Evolutionary conservation across 805 yeast species (phyloP), one percentile per base, ranked within the genome.

Genomic region (Kregervanrija delftensis): DNA sequence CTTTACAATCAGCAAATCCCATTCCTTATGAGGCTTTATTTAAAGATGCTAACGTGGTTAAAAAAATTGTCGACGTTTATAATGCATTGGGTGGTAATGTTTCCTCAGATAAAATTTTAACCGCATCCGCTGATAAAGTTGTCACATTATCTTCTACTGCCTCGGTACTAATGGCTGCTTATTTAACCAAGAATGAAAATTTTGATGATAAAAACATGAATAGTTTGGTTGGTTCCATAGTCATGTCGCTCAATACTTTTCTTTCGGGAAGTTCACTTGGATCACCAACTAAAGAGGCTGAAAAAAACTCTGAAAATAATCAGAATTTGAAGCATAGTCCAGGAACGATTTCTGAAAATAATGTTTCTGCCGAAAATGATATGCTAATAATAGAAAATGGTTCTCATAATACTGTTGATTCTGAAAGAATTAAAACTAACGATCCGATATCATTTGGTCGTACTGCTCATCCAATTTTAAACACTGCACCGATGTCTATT

Each of bases 71-170:
- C 28, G 45, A 44, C 16, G 35, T 51, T 61, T 30, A 73, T 64
- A 53, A 57, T 60, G 36, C 69, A 61, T 55, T 67, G 63, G 56
- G 62, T 62, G 49, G 64, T 63, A 30, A 65, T 59, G 17, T 51
- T 1, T 22, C 48, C 3, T 30, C 37, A 11, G 53, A 45, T n/a
- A 47, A 42, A 10, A 33, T 45, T 11, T 32, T 47, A 17, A 11
- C 40, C 30, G 35, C 53, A n/a, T 37, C 45, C 2, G 16, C 46
- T 12, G 49, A 55, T 37, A 60, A 57, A 40, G 50, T 58, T 3
- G 49, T 62, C 44, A 43, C 52, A 28, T 47, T 48, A 15, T 47
- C 61, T 9, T 60, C 59, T 5, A 59, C 62, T 31, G 50, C 65
- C 1, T 48, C 59, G 13, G 55, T 53, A 8, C 48, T 49, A 14